phyloP scores from a whole-genome alignment of 257 asterid species.

The Scutellaria galericulata region DNA sequence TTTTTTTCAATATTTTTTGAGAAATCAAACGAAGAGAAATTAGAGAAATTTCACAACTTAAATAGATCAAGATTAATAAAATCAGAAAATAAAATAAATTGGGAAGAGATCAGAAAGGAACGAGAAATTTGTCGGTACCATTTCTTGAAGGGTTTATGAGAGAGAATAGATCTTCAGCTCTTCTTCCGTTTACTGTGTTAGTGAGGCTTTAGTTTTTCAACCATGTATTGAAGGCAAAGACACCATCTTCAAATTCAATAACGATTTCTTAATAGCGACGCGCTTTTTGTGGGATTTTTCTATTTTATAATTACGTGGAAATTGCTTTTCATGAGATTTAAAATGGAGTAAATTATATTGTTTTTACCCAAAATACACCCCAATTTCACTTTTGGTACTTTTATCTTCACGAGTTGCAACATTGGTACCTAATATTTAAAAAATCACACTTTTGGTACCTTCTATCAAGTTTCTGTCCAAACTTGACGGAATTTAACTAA shows the following conservation, averaged over 20 bases:
- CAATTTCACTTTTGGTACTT: no score
- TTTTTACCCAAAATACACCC: no score
- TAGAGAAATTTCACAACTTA: neutral
- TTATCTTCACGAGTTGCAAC: no score
- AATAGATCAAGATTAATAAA: neutral
- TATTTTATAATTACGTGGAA: no score
- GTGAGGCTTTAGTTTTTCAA: conserved; percentile 27
- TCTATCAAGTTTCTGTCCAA: no score
- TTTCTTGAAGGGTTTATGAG: conserved; percentile 30
- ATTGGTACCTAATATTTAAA: no score
- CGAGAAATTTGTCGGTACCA: conserved; percentile 32
- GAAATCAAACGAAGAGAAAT: conserved; percentile 22
- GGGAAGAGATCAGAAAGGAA: neutral
- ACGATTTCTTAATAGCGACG: no score
- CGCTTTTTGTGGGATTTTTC: no score
- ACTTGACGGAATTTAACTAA: no score
- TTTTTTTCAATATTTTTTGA: neutral
- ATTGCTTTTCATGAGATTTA: no score
- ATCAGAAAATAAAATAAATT: neutral
- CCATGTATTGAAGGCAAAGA: conserved; percentile 10
- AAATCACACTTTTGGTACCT: no score
- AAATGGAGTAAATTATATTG: no score
- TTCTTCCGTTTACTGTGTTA: neutral
- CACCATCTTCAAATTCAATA: neutral
- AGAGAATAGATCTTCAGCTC: conserved; percentile 42